Percentiles rank a stretch among this genome's conserved stretches.
Evolutionary conservation across 345 rosid species (phyloP).

Genomic region (Passiflora organensis): DNA sequence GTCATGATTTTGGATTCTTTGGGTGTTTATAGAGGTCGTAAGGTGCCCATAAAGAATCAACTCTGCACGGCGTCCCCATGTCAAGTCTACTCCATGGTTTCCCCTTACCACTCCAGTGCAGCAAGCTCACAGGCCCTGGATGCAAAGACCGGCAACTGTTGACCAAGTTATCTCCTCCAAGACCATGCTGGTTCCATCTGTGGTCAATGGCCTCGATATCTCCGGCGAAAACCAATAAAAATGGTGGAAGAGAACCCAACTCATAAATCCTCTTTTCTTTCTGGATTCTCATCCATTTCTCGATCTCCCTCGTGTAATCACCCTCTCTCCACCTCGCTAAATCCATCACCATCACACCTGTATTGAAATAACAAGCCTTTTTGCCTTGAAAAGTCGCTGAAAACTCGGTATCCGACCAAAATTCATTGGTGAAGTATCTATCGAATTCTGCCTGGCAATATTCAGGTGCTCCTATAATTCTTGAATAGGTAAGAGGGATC

Average conservation of each 20-base stretch:
- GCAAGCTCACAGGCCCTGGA: conserved; percentile 65
- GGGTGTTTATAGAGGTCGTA: conserved; percentile 40
- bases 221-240: conserved; percentile 55
- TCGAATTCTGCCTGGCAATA: conserved; percentile 62
- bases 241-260: conserved; percentile 62
- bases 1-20: not conserved
- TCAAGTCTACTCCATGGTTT: conserved; percentile 65
- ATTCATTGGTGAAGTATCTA: conserved; percentile 40
- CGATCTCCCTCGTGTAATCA: conserved; percentile 37
- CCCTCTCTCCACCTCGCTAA: conserved; percentile 57
- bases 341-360: conserved; percentile 66
- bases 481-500: conserved; percentile 39
- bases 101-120: conserved; percentile 73
- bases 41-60: conserved; percentile 69
- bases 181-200: conserved; percentile 69
- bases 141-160: conserved; percentile 57
- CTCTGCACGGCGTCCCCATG: conserved; percentile 50
- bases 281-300: conserved; percentile 57
- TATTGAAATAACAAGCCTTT: conserved; percentile 59
- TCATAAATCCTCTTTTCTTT: conserved; percentile 59
- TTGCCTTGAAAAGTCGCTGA: conserved; percentile 42
- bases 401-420: conserved; percentile 46
- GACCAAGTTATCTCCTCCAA: conserved; percentile 62
- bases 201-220: conserved; percentile 57
- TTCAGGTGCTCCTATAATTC: conserved; percentile 60